These are phyloP conservation scores for Salix arbutifolia DNA, from an alignment of 345 rosid species.

Conservation along the genomic window DNA sequence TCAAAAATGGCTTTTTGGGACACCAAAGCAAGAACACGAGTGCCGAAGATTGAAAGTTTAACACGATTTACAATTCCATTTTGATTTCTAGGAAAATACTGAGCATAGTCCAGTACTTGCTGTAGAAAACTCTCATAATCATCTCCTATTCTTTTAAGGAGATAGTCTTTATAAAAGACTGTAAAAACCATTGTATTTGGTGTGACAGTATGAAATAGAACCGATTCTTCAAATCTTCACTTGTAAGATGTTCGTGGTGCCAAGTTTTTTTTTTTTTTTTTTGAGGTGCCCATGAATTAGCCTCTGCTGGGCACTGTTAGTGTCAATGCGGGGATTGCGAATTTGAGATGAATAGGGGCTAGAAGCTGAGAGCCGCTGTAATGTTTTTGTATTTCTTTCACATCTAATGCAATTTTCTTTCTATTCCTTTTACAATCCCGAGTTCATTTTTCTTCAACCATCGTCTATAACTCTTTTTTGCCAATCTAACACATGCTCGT, in stretches of 20 bases:
- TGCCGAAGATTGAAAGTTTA: conserved; percentile 3
- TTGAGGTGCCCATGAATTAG: not conserved
- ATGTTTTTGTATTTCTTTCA: not conserved
- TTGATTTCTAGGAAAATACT: conserved; percentile 3
- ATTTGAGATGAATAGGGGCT: not conserved
- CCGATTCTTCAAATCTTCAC: no score
- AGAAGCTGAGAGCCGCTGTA: not conserved
- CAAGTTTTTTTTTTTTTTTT: no score
- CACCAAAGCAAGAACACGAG: not conserved
- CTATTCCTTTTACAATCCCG: not conserved
- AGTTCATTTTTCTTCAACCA: not conserved
- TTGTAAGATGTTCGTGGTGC: not conserved
- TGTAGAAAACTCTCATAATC: no score
- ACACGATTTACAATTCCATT: conserved; percentile 44
- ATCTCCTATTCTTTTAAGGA: no score
- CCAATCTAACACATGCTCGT: not conserved
- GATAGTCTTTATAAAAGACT: no score
- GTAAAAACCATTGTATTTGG: no score
- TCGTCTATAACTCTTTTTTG: not conserved
- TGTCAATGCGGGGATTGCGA: not conserved
- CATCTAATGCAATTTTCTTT: not conserved
- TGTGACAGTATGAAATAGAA: no score
- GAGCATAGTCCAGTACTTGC: not conserved
- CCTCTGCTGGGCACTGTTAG: not conserved
- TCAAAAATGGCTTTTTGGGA: conserved; percentile 52